Evolutionary conservation across 805 yeast genomes (phyloP).

Genomic region (Yamadazyma phyllophila): DNA sequence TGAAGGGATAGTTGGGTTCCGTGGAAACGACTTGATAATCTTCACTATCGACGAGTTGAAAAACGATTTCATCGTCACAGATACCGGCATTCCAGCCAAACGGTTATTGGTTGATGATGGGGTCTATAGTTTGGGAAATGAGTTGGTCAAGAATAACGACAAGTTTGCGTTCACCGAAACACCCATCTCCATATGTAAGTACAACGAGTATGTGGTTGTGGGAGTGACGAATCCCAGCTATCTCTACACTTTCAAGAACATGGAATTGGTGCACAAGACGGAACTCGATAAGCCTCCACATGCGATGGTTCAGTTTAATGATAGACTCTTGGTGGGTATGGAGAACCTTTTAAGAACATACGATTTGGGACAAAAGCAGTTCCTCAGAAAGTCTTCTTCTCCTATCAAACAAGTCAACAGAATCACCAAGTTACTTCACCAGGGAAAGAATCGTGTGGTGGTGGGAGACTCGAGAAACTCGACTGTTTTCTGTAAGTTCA

Average conservation of each 20-base stretch:
- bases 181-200: conserved; percentile 4
- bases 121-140: conserved; percentile 16
- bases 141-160: conserved; percentile 8
- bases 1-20: conserved; percentile 65
- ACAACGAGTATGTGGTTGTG: conserved; percentile 5
- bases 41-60: conserved; percentile 46
- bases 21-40: conserved; percentile 51
- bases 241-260: conserved; percentile 21
- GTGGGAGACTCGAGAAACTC: conserved; percentile 75
- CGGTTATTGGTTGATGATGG: conserved; percentile 2
- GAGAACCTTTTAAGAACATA: conserved; percentile 54
- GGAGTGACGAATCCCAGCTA: conserved; percentile 5
- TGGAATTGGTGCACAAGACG: conserved; percentile 58
- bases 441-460: conserved; percentile 55
- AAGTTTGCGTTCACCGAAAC: conserved; percentile 1
- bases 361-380: conserved; percentile 76
- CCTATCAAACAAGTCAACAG: conserved; percentile 41
- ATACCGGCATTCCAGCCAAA: conserved; percentile 24
- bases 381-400: conserved; percentile 62
- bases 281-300: conserved; percentile 45
- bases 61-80: conserved; percentile 25
- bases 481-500: conserved; percentile 54
- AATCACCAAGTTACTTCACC: conserved; percentile 52
- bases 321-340: conserved; percentile 58
- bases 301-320: conserved; percentile 53